Conservation (phyloP, 2,329 filamentous ascomycete species). For the Colletotrichum sp. region DNA sequence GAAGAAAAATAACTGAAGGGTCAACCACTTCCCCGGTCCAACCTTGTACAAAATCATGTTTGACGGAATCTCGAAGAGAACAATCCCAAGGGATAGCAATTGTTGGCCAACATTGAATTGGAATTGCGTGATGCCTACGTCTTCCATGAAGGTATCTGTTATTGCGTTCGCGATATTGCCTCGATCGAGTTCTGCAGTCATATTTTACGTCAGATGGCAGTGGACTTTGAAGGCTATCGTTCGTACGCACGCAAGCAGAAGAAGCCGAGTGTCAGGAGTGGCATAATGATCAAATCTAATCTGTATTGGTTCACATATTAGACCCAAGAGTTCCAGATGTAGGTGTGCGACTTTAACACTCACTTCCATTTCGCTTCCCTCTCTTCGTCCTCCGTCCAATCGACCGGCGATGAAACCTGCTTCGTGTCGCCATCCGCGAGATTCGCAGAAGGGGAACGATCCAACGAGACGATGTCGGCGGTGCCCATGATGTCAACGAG, state of each 20-base stretch:
- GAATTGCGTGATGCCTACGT: constrained; percentile 53
- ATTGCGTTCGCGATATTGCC: constrained; percentile 41
- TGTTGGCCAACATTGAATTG: constrained; percentile 58
- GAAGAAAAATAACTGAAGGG: constrained; percentile 57
- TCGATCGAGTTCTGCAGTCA: constrained; percentile 38
- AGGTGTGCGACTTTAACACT: constrained; percentile 11
- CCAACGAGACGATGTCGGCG: background rate
- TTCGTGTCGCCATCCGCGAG: background rate
- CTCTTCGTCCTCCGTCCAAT: constrained; percentile 42
- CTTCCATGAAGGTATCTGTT: constrained; percentile 49
- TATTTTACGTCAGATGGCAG: background rate
- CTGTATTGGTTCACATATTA: constrained; percentile 21
- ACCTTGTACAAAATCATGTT: constrained; percentile 53
- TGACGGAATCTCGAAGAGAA: constrained; percentile 50
- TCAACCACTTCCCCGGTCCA: constrained; percentile 58
- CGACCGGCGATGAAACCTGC: background rate
- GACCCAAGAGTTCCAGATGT: background rate
- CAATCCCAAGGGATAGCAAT: constrained; percentile 53
- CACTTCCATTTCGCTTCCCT: constrained; percentile 42
- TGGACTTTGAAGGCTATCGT: background rate
- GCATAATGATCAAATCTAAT: constrained; percentile 47
- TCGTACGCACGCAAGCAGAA: constrained; percentile 44
- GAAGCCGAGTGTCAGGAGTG: constrained; percentile 45
- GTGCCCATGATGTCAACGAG: background rate
- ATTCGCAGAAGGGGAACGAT: background rate